phyloP scores from a whole-genome alignment of 495 filamentous ascomycete genomes.

The Venustampulla echinocandica region DNA sequence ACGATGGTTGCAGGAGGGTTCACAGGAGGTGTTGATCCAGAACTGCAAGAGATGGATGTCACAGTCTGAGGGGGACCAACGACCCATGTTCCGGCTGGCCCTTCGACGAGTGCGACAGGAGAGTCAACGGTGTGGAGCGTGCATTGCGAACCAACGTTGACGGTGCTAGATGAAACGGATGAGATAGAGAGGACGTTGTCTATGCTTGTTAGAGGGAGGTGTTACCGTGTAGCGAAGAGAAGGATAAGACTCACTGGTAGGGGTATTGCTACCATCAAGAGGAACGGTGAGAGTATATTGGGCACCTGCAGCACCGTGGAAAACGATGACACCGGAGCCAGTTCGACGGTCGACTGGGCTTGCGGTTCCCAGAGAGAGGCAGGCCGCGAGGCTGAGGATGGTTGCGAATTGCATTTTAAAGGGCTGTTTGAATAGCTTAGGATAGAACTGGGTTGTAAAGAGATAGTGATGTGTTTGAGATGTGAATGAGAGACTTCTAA shows the following conservation, averaged over 20 bases:
- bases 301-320: slow-evolving; percentile 15
- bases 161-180: slow-evolving; percentile 1
- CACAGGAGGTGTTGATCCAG: background rate
- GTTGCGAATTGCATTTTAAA: slow-evolving; percentile 11
- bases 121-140: slow-evolving; percentile 17
- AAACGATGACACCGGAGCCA: slow-evolving; percentile 1
- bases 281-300: slow-evolving; percentile 12
- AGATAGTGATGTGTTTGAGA: background rate
- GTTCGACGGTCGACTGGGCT: background rate
- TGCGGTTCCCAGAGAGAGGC: slow-evolving; percentile 4
- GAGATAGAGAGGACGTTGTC: slow-evolving; percentile 20
- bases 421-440: background rate
- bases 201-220: background rate
- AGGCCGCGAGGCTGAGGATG: slow-evolving; percentile 7
- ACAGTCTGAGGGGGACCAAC: slow-evolving; percentile 18
- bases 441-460: background rate
- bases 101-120: slow-evolving; percentile 12
- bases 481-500: background rate
- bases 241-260: slow-evolving; percentile 6
- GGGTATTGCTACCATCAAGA: slow-evolving; percentile 6
- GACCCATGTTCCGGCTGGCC: slow-evolving; percentile 7
- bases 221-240: background rate
- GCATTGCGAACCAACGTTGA: slow-evolving; percentile 10
- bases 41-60: slow-evolving; percentile 11
- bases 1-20: slow-evolving; percentile 3